phyloP scores from a whole-genome alignment of 805 yeast species.

The Wickerhamomyces rabaulensis region DNA sequence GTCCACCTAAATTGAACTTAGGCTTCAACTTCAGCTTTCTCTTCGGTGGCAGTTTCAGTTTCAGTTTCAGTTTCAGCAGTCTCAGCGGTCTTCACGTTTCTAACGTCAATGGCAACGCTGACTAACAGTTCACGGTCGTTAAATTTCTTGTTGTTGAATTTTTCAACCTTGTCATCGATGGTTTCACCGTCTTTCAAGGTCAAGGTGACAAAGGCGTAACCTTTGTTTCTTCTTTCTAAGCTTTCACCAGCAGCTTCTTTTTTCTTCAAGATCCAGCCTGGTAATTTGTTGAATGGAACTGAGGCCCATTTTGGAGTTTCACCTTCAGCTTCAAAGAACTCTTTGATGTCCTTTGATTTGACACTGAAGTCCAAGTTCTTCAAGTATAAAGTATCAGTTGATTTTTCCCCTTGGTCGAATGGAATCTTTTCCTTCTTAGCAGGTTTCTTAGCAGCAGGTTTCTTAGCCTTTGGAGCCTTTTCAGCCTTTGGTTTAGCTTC shows the following conservation, averaged over 20 bases:
- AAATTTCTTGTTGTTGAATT: conserved; percentile 60
- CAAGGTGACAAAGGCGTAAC: conserved; percentile 61
- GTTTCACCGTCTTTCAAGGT: conserved; percentile 28
- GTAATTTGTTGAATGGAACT: conserved; percentile 49
- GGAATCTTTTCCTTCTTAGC: conserved; percentile 21
- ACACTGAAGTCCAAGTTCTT: conserved; percentile 59
- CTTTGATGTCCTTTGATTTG: conserved; percentile 47
- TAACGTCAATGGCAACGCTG: conserved; percentile 67
- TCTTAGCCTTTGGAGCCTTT: background rate
- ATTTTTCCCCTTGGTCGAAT: conserved; percentile 34
- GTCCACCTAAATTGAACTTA: background rate
- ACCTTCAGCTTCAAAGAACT: conserved; percentile 39
- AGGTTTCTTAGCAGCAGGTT: conserved; percentile 9
- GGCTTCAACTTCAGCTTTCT: background rate
- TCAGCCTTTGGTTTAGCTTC: conserved; percentile 2
- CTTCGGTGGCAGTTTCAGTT: conserved; percentile 6
- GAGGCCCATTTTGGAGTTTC: conserved; percentile 53
- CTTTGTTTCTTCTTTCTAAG: conserved; percentile 46
- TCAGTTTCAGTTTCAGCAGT: conserved; percentile 27
- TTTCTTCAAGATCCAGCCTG: conserved; percentile 37
- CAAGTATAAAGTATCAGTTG: conserved; percentile 51
- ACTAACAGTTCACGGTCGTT: conserved; percentile 64
- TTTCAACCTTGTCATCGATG: conserved; percentile 61
- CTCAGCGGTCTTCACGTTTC: conserved; percentile 27
- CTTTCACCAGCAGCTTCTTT: conserved; percentile 40